Evolutionary conservation across 202 grass and related monocot genomes (phyloP), one percentile per base, ranked within the genome.

Genomic region (Eragrostis tef): DNA sequence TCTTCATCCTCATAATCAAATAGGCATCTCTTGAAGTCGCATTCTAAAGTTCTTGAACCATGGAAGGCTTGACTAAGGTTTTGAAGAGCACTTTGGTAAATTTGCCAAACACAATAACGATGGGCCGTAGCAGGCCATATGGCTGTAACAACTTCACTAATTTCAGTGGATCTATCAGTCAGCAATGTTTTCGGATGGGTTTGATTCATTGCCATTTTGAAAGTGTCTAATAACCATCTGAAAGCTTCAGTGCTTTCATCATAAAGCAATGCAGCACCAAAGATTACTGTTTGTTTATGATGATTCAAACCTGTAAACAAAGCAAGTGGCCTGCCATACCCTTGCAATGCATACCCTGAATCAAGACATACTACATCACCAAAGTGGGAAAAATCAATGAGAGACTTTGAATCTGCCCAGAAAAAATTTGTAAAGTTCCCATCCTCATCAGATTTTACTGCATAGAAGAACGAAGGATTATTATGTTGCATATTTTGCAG

Each of bases 91-190:
- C 78, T 88, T 86, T 83, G 94, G 76, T 94, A 94, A 92, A 97
- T 90, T 83, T 97, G 89, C 94, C 94, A 94, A 16, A 94, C 89
- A 88, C 94, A 97, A 48, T 88, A 94, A 81, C 91, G 87, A 87
- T 92, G 91, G 57, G 71, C 31, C 3, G 87, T 90, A 25, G 60
- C 72, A 58, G 89, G 85, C 83, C 86, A 92, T 72, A 57, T 77
- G 61, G 78, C 74, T 66, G 64, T 64, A 77, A 90, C 77, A 71
- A 86, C 91, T 66, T 94, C 94, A 69, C 78, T 85, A 58, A 90
- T 87, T 14, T n/a, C 68, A 70, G 42, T 64, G 86, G 56, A 87
- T 85, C 94, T 77, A 64, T 90, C 80, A 52, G 89, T 92, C 88
- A 97, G 87, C 69, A 97, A 76, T 85, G 94, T 97, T 69, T 90